These are phyloP conservation scores for Sarocladiaceae sp. DNA, from an alignment of 2,329 filamentous ascomycete species.

Conservation along the genomic window DNA sequence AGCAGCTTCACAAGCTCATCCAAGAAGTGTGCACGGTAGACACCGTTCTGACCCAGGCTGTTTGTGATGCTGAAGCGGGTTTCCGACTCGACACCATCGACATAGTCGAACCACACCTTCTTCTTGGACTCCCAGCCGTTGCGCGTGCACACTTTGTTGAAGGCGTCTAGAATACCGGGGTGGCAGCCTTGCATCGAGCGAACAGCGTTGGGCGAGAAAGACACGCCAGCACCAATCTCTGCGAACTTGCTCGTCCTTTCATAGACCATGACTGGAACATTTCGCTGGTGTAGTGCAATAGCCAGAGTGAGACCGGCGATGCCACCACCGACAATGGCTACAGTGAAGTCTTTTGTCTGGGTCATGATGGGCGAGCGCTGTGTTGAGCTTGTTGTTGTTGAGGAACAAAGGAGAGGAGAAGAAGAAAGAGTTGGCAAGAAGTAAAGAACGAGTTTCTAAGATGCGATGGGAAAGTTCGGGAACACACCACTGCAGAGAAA, in stretches of 20 bases:
- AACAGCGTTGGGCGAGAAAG: conserved; percentile 47
- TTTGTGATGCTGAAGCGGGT: conserved; percentile 12
- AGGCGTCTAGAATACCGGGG: conserved; percentile 31
- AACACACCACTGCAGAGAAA: too few species aligned
- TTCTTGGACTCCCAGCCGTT: conserved; percentile 23
- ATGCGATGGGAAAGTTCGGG: too few species aligned
- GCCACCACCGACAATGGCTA: conserved; percentile 48
- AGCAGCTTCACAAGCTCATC: conserved; percentile 34
- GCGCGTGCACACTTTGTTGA: conserved; percentile 28
- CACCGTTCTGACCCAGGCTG: conserved; percentile 24
- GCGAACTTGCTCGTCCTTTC: conserved; percentile 38
- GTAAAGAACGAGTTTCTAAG: background rate
- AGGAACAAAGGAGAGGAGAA: background rate
- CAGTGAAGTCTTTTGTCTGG: conserved; percentile 10
- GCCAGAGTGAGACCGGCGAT: conserved; percentile 47
- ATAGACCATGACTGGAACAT: conserved; percentile 39
- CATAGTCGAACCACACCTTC: conserved; percentile 17
- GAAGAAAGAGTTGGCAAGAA: background rate
- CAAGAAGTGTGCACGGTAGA: conserved; percentile 34
- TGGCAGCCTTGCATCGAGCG: conserved; percentile 37
- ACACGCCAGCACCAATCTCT: conserved; percentile 48
- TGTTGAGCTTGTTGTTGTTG: too few species aligned
- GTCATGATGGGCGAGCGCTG: background rate
- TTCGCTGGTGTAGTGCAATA: conserved; percentile 39
- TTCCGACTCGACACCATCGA: conserved; percentile 12